A percentile compares a stretch with the other conserved stretches of the same genome.
These are phyloP conservation scores for Malassezia yamatoensis DNA, from an alignment of 1,284 basidiomycete species.

Conservation along the genomic window DNA sequence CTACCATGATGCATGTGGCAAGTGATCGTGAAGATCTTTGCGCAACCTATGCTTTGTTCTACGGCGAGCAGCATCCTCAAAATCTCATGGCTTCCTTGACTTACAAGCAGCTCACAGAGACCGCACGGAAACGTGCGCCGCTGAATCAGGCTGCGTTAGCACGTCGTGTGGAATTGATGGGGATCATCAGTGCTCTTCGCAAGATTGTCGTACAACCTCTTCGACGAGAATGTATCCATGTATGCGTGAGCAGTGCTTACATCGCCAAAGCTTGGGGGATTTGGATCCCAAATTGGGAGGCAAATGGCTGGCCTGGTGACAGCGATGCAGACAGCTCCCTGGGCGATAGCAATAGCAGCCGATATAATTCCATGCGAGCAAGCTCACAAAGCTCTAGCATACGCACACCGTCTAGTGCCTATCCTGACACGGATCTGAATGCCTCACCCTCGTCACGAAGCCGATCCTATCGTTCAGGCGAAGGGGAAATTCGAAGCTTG, in stretches of 20 bases:
- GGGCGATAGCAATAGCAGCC: constrained; percentile 11
- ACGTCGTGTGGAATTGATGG: constrained; percentile 30
- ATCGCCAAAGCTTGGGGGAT: constrained; percentile 41
- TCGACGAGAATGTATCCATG: constrained; percentile 28
- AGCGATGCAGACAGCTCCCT: constrained; percentile 10
- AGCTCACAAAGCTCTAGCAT: constrained; percentile 1
- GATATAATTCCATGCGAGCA: neutral
- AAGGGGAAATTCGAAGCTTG: neutral
- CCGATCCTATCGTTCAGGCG: neutral
- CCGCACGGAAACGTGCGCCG: constrained; percentile 26
- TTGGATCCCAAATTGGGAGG: constrained; percentile 40
- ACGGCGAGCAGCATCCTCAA: neutral
- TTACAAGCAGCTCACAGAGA: neutral
- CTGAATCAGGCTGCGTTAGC: constrained; percentile 21
- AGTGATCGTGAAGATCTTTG: constrained; percentile 10
- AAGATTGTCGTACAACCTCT: constrained; percentile 23
- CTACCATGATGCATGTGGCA: constrained; percentile 7
- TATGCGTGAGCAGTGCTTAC: constrained; percentile 39
- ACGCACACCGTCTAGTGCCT: neutral
- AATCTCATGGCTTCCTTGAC: neutral
- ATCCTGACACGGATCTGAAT: constrained; percentile 3
- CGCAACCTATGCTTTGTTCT: constrained; percentile 22
- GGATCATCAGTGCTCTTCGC: constrained; percentile 27
- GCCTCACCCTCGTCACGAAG: neutral
- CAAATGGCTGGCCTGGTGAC: constrained; percentile 32